Conservation (phyloP, 352 stramenopile genomes). For the Phytophthora tubulina region DNA sequence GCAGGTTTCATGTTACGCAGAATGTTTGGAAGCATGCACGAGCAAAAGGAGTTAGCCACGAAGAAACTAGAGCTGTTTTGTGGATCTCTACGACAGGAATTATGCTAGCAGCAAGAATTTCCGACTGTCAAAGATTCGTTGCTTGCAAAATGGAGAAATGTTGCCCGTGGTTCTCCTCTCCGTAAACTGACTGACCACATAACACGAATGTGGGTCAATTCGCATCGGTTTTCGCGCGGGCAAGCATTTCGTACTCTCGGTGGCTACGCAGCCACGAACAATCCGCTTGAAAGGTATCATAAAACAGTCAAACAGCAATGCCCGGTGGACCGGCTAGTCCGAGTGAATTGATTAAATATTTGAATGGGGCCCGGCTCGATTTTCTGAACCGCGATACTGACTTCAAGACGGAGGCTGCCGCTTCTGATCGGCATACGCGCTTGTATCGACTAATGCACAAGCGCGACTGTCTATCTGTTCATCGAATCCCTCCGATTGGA, state of each 20-base stretch:
- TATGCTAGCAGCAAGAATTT: not conserved
- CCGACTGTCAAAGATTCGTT: not conserved
- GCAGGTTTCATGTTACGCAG: slow-evolving; percentile 9
- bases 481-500: not conserved
- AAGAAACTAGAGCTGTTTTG: slow-evolving; percentile 7
- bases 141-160: not conserved
- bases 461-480: not conserved
- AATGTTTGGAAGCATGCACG: slow-evolving; percentile 6
- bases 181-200: slow-evolving; percentile 10
- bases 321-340: not conserved
- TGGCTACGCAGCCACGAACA: slow-evolving; percentile 5
- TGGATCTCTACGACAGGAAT: slow-evolving; percentile 11
- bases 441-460: slow-evolving; percentile 3
- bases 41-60: not conserved
- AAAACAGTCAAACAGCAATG: not conserved
- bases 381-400: slow-evolving; percentile 1
- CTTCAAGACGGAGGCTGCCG: not conserved
- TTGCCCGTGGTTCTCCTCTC: not conserved
- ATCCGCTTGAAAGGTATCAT: slow-evolving; percentile 10
- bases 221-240: slow-evolving; percentile 1
- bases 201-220: slow-evolving; percentile 8
- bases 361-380: not conserved
- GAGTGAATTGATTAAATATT: slow-evolving; percentile 6
- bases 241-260: slow-evolving; percentile 1
- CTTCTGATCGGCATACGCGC: not conserved